These are phyloP conservation scores for Russula virescens DNA, from an alignment of 768 basidiomycete genomes.

Conservation along the genomic window DNA sequence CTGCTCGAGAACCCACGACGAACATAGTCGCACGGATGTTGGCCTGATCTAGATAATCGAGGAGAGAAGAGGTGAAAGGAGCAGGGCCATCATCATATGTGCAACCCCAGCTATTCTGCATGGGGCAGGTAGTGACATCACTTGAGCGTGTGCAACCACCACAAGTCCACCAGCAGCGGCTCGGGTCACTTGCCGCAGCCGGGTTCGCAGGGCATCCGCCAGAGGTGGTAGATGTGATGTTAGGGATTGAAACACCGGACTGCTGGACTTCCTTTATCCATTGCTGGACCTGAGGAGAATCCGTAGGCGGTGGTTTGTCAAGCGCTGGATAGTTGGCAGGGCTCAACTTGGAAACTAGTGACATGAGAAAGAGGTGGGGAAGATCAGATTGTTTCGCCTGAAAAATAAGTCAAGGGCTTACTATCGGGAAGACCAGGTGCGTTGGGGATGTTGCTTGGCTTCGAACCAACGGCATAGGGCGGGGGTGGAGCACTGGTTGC, in stretches of 20 bases:
- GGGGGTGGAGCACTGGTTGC: slow-evolving; percentile 42
- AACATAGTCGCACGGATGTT: slow-evolving; percentile 83
- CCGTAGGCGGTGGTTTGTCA: slow-evolving; percentile 54
- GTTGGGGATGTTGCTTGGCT: slow-evolving; percentile 33
- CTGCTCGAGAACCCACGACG: slow-evolving; percentile 73
- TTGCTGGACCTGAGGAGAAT: slow-evolving; percentile 57
- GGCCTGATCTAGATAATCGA: slow-evolving; percentile 58
- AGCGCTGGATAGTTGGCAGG: slow-evolving; percentile 52
- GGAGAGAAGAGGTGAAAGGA: slow-evolving; percentile 65
- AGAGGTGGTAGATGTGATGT: slow-evolving; percentile 39
- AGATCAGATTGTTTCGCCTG: neutral
- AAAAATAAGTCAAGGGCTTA: slow-evolving; percentile 18
- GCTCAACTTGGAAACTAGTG: slow-evolving; percentile 4
- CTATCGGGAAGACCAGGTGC: slow-evolving; percentile 35
- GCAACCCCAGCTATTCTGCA: slow-evolving; percentile 51
- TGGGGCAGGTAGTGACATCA: slow-evolving; percentile 73
- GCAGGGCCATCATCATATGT: slow-evolving; percentile 79
- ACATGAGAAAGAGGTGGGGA: neutral
- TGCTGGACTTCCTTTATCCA: slow-evolving; percentile 62
- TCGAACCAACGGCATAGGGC: slow-evolving; percentile 45
- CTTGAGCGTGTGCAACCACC: slow-evolving; percentile 59
- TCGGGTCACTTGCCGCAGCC: slow-evolving; percentile 42
- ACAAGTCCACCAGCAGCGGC: slow-evolving; percentile 79
- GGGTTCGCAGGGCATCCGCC: slow-evolving; percentile 53
- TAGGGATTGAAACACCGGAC: slow-evolving; percentile 55